A percentile compares a stretch with the other conserved stretches of the same genome.
Conservation (phyloP, 345 rosid genomes). For the Gossypium arboreum region DNA sequence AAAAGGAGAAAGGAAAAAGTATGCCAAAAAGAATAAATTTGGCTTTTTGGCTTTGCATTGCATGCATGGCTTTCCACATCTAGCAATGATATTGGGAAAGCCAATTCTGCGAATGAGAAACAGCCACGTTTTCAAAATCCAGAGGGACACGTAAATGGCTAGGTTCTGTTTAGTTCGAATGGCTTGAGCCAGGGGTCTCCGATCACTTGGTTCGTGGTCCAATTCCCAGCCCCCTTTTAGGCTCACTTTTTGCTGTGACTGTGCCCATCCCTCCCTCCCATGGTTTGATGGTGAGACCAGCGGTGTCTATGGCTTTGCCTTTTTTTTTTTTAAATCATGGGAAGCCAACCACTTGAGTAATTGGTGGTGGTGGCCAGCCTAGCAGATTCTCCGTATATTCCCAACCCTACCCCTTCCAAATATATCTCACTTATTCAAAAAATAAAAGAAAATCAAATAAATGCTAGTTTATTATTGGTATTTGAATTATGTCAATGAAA, state of each 20-base stretch:
- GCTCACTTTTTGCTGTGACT: background rate
- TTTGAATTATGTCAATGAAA: too few relatives aligned
- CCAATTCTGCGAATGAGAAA: conserved; percentile 1
- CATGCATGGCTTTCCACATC: conserved; percentile 6
- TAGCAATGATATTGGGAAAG: background rate
- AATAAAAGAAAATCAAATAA: too few relatives aligned
- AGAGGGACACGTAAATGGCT: background rate
- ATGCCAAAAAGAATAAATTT: conserved; percentile 1
- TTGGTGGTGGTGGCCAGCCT: conserved; percentile 43
- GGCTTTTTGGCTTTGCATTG: background rate
- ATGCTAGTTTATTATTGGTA: too few relatives aligned
- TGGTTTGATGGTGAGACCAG: conserved; percentile 7
- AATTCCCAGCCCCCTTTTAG: background rate
- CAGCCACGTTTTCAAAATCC: background rate
- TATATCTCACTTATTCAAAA: background rate
- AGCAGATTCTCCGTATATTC: conserved; percentile 28
- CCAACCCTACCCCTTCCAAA: background rate
- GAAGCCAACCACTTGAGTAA: conserved; percentile 11
- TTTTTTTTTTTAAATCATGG: background rate
- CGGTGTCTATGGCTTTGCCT: background rate
- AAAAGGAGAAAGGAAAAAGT: too few relatives aligned
- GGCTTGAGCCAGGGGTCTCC: conserved; percentile 11
- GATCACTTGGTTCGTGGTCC: conserved; percentile 13
- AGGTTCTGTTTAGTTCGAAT: background rate
- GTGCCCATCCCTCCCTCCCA: background rate